Evolutionary conservation across 257 asterid genomes (phyloP), one percentile per base, ranked within the genome.

Genomic region (Lantana camara): DNA sequence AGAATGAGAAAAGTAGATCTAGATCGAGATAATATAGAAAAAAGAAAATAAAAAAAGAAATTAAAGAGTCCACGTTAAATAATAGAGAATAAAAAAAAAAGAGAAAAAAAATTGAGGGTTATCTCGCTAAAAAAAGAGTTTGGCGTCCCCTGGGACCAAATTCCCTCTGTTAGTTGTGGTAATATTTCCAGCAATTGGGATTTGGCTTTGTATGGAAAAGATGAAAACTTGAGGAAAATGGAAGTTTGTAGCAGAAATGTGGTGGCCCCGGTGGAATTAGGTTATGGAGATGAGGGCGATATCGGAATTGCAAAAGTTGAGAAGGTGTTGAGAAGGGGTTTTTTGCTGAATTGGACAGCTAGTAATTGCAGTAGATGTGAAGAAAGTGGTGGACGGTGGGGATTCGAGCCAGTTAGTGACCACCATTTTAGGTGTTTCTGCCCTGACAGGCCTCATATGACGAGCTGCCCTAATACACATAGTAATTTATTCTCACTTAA

Each of bases 301-400:
- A 48, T 37, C 9, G 76, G 22, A 32, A 32, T 30, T 6, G 66
- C 42, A 1, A 35, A 77, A 32, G 60, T 75, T 71, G 45, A 7
- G 0, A 69, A 27, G 68, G 52, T 77, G 2, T 63, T 83, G 80
- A 79, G 70, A 40, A 81, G 73, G 54, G 97, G 94, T 7, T 81
- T 89, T 60, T 37, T 44, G 23, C 24, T 83, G 78, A 74, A 54
- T 0, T 90, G 96, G 97, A 75, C 0, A 2, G 88, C 79, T 0
- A 37, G 49, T 68, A 72, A 75, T 16, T 84, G 91, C 47, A 47
- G 48, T 5, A 53, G 0, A 0, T 87, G 95, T 22, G 23, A 20
- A 37, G 4, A 10, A 0, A 87, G 95, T n/a, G 77, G 89, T 4
- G 91, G 91, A 4, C 75, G 73, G 30, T 87, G 95, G 62, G 91